Evolutionary conservation across 2,329 filamentous ascomycete genomes (phyloP).

Genomic region (Colletotrichum theobromicola): DNA sequence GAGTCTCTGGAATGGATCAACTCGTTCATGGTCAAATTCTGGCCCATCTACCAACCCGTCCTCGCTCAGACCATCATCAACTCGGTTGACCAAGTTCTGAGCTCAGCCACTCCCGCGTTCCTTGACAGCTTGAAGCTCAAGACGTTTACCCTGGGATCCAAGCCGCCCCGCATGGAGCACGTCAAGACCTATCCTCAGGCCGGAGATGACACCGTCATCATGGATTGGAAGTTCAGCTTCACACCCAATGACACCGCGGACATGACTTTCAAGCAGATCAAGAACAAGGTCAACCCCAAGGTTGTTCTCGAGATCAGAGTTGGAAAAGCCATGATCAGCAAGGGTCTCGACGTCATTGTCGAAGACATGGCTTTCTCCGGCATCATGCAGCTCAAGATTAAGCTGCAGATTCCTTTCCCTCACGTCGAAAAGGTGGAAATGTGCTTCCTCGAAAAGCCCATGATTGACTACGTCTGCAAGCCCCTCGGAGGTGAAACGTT

Average conservation of each 20-base stretch:
- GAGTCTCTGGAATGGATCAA: conserved; percentile 99
- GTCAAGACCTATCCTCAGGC: conserved; percentile 98
- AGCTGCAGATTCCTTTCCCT: conserved; percentile 94
- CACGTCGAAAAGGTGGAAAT: conserved; percentile 95
- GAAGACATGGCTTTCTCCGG: conserved; percentile 97
- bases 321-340: conserved; percentile 96
- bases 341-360: conserved; percentile 95
- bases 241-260: conserved; percentile 93
- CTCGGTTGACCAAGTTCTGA: conserved; percentile 94
- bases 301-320: conserved; percentile 93
- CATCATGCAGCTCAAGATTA: conserved; percentile 96
- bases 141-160: conserved; percentile 91
- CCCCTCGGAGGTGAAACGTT: conserved; percentile 93
- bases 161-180: conserved; percentile 94
- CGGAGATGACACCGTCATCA: conserved; percentile 93
- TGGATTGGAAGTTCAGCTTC: conserved; percentile 99
- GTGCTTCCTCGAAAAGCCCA: conserved; percentile 88
- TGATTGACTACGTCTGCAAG: conserved; percentile 97
- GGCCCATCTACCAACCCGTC: conserved; percentile 97
- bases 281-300: conserved; percentile 97
- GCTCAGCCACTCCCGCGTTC: conserved; percentile 88
- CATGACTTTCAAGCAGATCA: conserved; percentile 87
- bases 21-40: conserved; percentile 97
- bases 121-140: conserved; percentile 93
- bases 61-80: conserved; percentile 90